Evolutionary conservation across 371 early-diverging fungal species (phyloP), one percentile per base, ranked within the genome.

Genomic region (Phascolomyces articulosus): DNA sequence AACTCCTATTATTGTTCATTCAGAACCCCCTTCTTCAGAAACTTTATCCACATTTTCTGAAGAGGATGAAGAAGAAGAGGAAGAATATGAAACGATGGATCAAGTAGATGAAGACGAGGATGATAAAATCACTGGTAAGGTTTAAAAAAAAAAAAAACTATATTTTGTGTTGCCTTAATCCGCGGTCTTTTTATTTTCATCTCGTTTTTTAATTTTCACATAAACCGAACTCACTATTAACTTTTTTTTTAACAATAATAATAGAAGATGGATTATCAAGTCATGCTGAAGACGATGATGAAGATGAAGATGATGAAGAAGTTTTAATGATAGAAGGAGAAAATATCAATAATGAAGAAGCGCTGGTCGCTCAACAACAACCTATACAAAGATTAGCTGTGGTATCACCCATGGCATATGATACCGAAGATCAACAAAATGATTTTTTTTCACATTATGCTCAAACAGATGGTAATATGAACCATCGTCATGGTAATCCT

Each of bases 331-430:
- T n/a, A n/a, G 51, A 20, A 51, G 51, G 23, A 24, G 51, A 51
- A 51, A n/a, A n/a, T n/a, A n/a, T n/a, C n/a, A n/a, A n/a, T n/a
- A n/a, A n/a, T n/a, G 24, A 10, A 24, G 51, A 51, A 31, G 48
- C 48, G 49, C 60, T 31, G 49, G 60, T 29, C 48, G 49, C 47
- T 34, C 57, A 10, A 49, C 27, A 24, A 48, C 64, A 57, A 51
- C 20, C 58, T n/a, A 44, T n/a, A 6, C 44, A 44, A 6, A 55
- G 40, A 23, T 40, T 44, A 28, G 24, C 53, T 27, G 31, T 41
- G n/a, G 64, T 64, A n/a, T 64, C 64, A 38, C 64, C 64, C 9
- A 64, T 58, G 58, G 58, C 64, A 16, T 64, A 58, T 31, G 64
- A 64, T 20, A 58, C 58, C 15, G 64, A 64, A 26, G 58, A 64